Conservation (phyloP, 768 basidiomycete genomes). For the Lepiota subincarnata region DNA sequence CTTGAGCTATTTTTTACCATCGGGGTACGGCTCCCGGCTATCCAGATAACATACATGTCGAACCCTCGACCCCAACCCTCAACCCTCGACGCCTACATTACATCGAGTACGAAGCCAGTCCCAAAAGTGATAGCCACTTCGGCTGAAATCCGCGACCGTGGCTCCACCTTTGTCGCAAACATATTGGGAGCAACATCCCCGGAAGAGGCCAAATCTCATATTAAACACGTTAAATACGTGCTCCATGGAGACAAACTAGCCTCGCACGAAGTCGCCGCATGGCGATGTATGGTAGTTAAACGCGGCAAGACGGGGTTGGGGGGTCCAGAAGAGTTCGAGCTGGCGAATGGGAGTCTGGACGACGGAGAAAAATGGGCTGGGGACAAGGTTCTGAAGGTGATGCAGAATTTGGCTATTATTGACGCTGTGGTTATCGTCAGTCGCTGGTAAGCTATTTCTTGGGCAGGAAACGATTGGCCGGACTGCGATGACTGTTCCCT, state of each 20-base stretch:
- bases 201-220: constrained; percentile 44
- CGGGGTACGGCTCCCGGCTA: not conserved
- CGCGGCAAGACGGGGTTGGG: constrained; percentile 58
- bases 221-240: constrained; percentile 52
- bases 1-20: no score
- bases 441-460: constrained; percentile 51
- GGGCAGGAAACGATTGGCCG: not conserved
- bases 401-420: constrained; percentile 65
- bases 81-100: constrained; percentile 51
- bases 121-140: constrained; percentile 53
- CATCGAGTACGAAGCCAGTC: constrained; percentile 29
- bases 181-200: constrained; percentile 53
- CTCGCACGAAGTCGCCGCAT: constrained; percentile 72
- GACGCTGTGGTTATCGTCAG: constrained; percentile 80
- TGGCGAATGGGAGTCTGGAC: constrained; percentile 60
- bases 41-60: not conserved
- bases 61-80: constrained; percentile 2
- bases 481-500: not conserved
- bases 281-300: constrained; percentile 74
- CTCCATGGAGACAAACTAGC: constrained; percentile 56
- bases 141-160: constrained; percentile 72
- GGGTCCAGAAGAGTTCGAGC: constrained; percentile 74
- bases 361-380: constrained; percentile 79
- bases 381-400: constrained; percentile 54
- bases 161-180: constrained; percentile 66